phyloP scores from a whole-genome alignment of 179 eudicot species.

The Beta corolliflora region DNA sequence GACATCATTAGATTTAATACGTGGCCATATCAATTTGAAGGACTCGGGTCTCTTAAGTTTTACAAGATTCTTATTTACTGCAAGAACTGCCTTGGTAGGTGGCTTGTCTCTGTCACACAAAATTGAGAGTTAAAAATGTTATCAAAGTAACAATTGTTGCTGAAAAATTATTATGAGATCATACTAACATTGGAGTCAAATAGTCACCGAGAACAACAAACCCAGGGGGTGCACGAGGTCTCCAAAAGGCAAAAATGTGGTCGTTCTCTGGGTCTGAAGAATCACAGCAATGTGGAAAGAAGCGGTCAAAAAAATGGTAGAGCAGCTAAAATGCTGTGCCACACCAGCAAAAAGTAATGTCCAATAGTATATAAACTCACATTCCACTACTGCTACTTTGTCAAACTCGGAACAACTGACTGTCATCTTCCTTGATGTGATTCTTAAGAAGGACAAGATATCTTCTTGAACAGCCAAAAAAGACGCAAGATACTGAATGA shows the following conservation, averaged over 20 bases:
- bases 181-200: conserved; percentile 81
- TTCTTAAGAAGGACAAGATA: conserved; percentile 75
- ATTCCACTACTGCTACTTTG: conserved; percentile 78
- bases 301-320: not conserved
- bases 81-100: conserved; percentile 89
- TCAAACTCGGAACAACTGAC: conserved; percentile 91
- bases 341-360: not conserved
- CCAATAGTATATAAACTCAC: conserved; percentile 40
- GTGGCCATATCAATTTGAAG: conserved; percentile 82
- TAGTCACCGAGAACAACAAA: conserved; percentile 98
- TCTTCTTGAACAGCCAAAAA: conserved; percentile 96
- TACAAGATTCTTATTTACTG: conserved; percentile 87
- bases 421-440: conserved; percentile 79
- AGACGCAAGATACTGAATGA: conserved; percentile 92
- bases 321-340: not conserved
- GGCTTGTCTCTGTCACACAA: conserved; percentile 78
- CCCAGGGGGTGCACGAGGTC: conserved; percentile 98
- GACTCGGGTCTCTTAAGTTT: conserved; percentile 85
- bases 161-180: not conserved
- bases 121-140: conserved; percentile 1
- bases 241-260: conserved; percentile 86
- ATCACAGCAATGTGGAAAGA: conserved; percentile 15
- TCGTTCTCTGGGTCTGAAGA: conserved; percentile 53
- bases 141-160: conserved; percentile 9
- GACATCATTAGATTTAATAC: conserved; percentile 30